A percentile compares a stretch with the other conserved stretches of the same genome.
Evolutionary conservation across 2,329 filamentous ascomycete genomes (phyloP).

Genomic region (Elsinoe ampelina): DNA sequence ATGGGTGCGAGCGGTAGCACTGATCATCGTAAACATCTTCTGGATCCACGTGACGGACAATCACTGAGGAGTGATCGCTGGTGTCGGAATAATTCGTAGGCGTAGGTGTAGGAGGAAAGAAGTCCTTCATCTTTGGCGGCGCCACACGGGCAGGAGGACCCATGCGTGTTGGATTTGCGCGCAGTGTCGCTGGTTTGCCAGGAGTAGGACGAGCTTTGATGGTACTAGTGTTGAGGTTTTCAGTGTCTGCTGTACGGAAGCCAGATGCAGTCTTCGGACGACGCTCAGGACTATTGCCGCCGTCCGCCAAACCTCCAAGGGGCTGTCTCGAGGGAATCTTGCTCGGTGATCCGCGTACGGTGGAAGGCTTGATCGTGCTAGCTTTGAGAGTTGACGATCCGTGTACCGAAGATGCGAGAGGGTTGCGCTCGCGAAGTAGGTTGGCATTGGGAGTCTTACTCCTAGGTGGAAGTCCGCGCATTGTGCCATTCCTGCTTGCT

Average conservation of each 20-base stretch:
- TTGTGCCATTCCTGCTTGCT: constrained; percentile 29
- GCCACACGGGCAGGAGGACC: constrained; percentile 51
- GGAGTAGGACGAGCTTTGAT: constrained; percentile 29
- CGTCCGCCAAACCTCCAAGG: constrained; percentile 58
- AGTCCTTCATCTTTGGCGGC: constrained; percentile 86
- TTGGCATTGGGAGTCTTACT: constrained; percentile 31
- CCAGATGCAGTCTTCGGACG: constrained; percentile 26
- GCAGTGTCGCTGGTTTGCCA: constrained; percentile 3
- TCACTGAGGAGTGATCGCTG: constrained; percentile 45
- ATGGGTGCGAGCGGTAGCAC: constrained; percentile 18
- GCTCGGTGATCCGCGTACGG: constrained; percentile 46
- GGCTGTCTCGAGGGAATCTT: constrained; percentile 63
- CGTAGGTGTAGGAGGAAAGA: constrained; percentile 43
- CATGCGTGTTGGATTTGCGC: constrained; percentile 30
- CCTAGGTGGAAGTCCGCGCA: constrained; percentile 33
- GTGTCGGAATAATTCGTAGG: constrained; percentile 24
- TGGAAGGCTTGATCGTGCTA: constrained; percentile 24
- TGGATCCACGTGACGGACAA: constrained; percentile 52
- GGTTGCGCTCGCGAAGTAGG: constrained; percentile 25
- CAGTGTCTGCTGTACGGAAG: constrained; percentile 1
- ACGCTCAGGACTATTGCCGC: constrained; percentile 75
- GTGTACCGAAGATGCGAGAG: constrained; percentile 20
- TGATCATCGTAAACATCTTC: constrained; percentile 82
- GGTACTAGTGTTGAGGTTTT: constrained; percentile 5
- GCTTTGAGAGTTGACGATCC: constrained; percentile 20